Conservation (phyloP, 495 filamentous ascomycete species). For the Bathelium albidoporum region DNA sequence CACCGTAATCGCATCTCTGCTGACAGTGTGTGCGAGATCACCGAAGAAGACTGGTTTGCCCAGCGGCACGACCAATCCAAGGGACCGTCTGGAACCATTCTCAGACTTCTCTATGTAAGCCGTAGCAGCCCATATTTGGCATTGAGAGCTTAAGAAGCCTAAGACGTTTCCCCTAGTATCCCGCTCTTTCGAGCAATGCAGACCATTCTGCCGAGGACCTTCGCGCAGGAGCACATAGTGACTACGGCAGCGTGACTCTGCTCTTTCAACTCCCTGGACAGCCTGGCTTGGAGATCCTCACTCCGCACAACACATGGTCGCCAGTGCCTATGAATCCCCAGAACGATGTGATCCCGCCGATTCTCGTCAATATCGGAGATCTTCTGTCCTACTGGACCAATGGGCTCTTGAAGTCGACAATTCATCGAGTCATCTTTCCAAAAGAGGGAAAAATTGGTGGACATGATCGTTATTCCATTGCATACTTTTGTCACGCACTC, state of each 20-base stretch:
- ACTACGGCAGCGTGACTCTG: constrained; percentile 58
- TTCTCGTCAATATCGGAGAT: constrained; percentile 90
- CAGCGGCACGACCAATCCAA: constrained; percentile 51
- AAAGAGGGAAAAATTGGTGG: constrained; percentile 30
- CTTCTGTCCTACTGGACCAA: constrained; percentile 85
- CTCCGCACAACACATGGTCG: constrained; percentile 43
- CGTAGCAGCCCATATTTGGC: constrained; percentile 31
- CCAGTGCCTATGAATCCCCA: constrained; percentile 53
- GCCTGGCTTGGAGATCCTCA: constrained; percentile 77
- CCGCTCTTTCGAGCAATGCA: neutral
- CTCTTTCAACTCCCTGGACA: constrained; percentile 73
- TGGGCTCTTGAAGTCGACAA: constrained; percentile 70
- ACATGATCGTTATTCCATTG: constrained; percentile 77
- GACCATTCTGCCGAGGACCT: constrained; percentile 46
- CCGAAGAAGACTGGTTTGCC: constrained; percentile 57
- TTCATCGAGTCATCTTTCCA: constrained; percentile 82
- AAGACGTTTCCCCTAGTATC: constrained; percentile 5
- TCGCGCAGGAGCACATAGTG: constrained; percentile 58
- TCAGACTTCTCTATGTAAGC: constrained; percentile 61
- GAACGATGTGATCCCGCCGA: constrained; percentile 53
- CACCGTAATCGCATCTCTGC: neutral
- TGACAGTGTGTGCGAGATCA: constrained; percentile 8
- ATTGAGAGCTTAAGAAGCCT: neutral
- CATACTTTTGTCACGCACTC: constrained; percentile 83
- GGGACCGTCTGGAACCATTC: constrained; percentile 58